Percentiles rank a stretch among this genome's conserved stretches.
Evolutionary conservation across 805 yeast genomes (phyloP).

Genomic region (Kazachstania bromeliacearum): DNA sequence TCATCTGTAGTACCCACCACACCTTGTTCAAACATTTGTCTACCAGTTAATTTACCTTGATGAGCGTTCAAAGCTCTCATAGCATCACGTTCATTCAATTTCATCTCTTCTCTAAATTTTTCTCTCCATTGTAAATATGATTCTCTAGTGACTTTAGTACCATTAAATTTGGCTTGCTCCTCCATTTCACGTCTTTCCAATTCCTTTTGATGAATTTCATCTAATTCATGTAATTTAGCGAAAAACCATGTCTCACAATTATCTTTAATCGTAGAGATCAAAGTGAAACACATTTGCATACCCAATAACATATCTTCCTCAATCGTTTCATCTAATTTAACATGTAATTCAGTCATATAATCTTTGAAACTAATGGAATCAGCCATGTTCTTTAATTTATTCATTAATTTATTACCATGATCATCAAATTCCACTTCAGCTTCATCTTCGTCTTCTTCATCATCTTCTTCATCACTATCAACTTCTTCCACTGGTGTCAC

Average conservation of each 20-base stretch:
- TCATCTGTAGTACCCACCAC: conserved; percentile 64
- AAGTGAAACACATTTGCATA: conserved; percentile 81
- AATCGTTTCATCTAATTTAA: conserved; percentile 33
- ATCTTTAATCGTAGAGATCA: conserved; percentile 71
- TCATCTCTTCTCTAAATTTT: conserved; percentile 61
- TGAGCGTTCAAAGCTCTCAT: conserved; percentile 49
- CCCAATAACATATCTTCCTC: conserved; percentile 64
- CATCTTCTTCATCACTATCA: conserved; percentile 26
- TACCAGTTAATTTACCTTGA: conserved; percentile 73
- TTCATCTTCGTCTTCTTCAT: conserved; percentile 31
- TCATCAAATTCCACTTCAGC: conserved; percentile 34
- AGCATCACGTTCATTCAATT: conserved; percentile 50
- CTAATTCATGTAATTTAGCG: conserved; percentile 43
- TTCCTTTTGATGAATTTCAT: conserved; percentile 49
- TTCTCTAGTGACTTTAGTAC: conserved; percentile 80
- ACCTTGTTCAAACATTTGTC: conserved; percentile 84
- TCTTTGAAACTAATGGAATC: conserved; percentile 49
- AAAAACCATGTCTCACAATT: conserved; percentile 62
- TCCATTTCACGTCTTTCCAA: conserved; percentile 59
- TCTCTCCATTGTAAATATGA: conserved; percentile 66
- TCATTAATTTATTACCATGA: conserved; percentile 38
- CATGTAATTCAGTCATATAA: conserved; percentile 32
- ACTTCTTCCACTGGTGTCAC: conserved; percentile 31
- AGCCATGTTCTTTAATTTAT: conserved; percentile 41
- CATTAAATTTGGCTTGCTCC: conserved; percentile 83